Evolutionary conservation across 139 green algal species (phyloP).

Genomic region (Mesostigma viride): DNA sequence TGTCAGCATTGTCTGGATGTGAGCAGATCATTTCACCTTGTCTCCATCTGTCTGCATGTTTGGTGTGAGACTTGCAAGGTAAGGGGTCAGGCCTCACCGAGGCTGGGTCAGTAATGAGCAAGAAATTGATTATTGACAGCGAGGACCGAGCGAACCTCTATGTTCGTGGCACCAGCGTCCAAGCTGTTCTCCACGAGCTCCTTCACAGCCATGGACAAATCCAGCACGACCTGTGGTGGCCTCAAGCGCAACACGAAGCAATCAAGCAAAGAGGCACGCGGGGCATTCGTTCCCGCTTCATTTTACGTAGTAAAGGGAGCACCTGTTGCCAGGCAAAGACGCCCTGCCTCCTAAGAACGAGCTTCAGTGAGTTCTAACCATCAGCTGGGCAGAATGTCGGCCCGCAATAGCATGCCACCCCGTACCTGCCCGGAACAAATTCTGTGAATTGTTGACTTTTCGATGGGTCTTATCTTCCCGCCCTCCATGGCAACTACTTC

Average conservation of each 20-base stretch:
- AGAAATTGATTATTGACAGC: too few relatives aligned
- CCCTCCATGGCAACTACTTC: too few relatives aligned
- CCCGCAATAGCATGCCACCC: neutral
- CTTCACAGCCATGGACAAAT: constrained; percentile 54
- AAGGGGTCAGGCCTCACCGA: too few relatives aligned
- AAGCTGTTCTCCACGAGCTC: constrained; percentile 94
- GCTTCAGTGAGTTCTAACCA: neutral
- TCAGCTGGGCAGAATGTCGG: neutral
- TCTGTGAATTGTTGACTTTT: constrained; percentile 17
- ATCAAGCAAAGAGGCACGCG: neutral
- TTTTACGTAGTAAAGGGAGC: neutral
- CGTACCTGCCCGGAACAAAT: constrained; percentile 29
- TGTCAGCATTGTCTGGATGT: too few relatives aligned
- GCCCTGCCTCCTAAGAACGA: neutral
- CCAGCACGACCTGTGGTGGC: constrained; percentile 86
- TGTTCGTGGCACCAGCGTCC: constrained; percentile 77
- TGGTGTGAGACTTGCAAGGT: too few relatives aligned
- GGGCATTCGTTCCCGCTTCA: neutral
- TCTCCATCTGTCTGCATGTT: too few relatives aligned
- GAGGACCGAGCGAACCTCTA: too few relatives aligned
- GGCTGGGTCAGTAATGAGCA: too few relatives aligned
- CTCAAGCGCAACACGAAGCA: too few relatives aligned
- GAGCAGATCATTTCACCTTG: too few relatives aligned
- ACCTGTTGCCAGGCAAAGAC: neutral
- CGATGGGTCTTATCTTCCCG: constrained; percentile 12